Percentiles rank a stretch among this genome's conserved stretches.
phyloP scores from a whole-genome alignment of 495 filamentous ascomycete species.

The Lichina pygmaea region DNA sequence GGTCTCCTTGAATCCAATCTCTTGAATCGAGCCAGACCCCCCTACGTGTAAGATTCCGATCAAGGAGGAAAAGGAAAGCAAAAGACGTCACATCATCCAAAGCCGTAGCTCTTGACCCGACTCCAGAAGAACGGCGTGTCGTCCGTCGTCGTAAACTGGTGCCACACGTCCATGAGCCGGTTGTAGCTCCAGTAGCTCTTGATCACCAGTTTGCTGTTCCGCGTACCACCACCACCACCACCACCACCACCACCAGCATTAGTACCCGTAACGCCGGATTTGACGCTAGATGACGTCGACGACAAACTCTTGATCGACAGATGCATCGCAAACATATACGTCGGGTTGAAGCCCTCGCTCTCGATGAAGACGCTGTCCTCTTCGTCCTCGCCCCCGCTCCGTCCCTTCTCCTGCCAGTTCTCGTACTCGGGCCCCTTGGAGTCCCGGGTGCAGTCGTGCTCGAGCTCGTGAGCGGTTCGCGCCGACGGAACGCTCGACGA shows the following conservation, averaged over 20 bases:
- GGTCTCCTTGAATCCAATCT: no score
- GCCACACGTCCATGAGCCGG: conserved; percentile 69
- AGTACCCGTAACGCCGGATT: neutral
- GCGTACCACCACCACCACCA: conserved; percentile 36
- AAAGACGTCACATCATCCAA: neutral
- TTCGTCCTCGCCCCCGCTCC: conserved; percentile 7
- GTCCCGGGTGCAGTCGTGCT: neutral
- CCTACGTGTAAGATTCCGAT: no score
- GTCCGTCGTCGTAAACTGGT: conserved; percentile 53
- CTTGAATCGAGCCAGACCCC: no score
- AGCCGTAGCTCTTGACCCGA: conserved; percentile 46
- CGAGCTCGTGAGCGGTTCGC: conserved; percentile 2
- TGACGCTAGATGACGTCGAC: neutral
- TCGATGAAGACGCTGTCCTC: neutral
- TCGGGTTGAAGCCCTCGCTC: neutral
- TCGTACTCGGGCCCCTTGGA: conserved; percentile 6
- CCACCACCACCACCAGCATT: no score
- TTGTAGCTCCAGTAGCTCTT: conserved; percentile 85
- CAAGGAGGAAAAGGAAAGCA: no score
- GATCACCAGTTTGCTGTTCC: conserved; percentile 71
- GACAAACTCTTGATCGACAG: neutral
- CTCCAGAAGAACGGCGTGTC: conserved; percentile 73
- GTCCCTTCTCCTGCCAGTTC: conserved; percentile 6
- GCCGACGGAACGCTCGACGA: conserved; percentile 1
- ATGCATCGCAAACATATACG: neutral